Evolutionary conservation across 164 flowering plant species (phyloP).

Genomic region (Kingdonia uniflora): DNA sequence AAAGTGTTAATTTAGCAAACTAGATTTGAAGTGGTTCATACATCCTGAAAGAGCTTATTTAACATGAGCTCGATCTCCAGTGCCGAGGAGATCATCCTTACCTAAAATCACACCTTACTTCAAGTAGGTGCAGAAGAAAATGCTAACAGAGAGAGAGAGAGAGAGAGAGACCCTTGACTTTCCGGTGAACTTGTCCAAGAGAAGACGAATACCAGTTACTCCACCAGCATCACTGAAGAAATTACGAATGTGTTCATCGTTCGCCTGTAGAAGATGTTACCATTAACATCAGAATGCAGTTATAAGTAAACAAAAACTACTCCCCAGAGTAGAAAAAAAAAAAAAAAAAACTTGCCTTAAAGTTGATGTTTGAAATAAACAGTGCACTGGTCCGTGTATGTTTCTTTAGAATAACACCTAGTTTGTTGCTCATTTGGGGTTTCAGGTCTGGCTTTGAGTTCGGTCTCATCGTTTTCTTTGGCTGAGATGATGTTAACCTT

Average conservation of each 20-base stretch:
- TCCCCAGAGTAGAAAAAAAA: neutral
- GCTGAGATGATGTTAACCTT: slow-evolving; percentile 19
- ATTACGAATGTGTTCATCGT: slow-evolving; percentile 36
- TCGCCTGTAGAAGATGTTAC: slow-evolving; percentile 41
- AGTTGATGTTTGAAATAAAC: slow-evolving; percentile 67
- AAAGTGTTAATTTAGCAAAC: no score
- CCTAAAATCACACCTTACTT: no score
- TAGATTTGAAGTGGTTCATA: no score
- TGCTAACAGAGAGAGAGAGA: slow-evolving; percentile 5
- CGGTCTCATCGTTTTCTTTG: slow-evolving; percentile 19
- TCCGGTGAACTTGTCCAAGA: slow-evolving; percentile 66
- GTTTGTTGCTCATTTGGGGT: slow-evolving; percentile 18
- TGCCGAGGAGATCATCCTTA: no score
- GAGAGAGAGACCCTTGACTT: slow-evolving; percentile 64
- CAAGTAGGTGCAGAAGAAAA: neutral
- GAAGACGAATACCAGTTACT: slow-evolving; percentile 59
- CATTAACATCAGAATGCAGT: neutral
- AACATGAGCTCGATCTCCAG: no score
- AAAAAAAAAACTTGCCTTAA: slow-evolving; percentile 53
- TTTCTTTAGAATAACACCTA: slow-evolving; percentile 24
- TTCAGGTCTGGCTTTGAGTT: slow-evolving; percentile 11
- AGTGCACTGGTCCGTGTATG: slow-evolving; percentile 71
- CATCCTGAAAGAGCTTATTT: no score
- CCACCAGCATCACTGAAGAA: slow-evolving; percentile 92
- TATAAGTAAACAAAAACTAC: neutral